phyloP scores from a whole-genome alignment of 345 rosid genomes.

The Ailanthus altissimus region DNA sequence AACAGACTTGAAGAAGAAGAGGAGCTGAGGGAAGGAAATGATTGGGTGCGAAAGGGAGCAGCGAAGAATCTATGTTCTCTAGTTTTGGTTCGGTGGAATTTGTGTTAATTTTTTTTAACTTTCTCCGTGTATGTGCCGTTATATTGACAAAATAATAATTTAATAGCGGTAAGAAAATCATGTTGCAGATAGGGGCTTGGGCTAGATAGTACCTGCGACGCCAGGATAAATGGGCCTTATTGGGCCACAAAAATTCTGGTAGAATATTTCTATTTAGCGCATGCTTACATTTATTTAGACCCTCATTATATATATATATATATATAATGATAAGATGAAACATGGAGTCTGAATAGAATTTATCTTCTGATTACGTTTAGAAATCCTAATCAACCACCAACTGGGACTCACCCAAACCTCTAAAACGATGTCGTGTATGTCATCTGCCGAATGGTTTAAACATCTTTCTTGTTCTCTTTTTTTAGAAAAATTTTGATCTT shows the following conservation, averaged over 20 bases:
- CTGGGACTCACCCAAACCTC: neutral
- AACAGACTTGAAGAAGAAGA: conserved; percentile 31
- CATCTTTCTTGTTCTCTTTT: neutral
- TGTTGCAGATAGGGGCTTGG: neutral
- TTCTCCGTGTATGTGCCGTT: neutral
- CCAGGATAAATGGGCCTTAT: neutral
- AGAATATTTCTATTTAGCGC: no score
- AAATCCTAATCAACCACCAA: neutral
- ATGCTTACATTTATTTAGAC: no score
- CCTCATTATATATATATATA: no score
- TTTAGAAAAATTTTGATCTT: neutral
- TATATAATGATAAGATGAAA: no score
- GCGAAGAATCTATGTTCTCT: conserved; percentile 17
- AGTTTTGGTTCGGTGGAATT: neutral
- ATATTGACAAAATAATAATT: no score
- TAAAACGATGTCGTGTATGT: neutral
- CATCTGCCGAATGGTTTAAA: neutral
- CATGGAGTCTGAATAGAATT: no score
- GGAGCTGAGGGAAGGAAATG: conserved; percentile 9
- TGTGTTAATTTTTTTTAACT: neutral
- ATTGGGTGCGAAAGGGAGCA: conserved; percentile 28
- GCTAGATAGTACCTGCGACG: no score
- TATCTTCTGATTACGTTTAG: no score
- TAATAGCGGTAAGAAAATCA: neutral
- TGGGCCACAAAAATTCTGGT: neutral